Base-by-base conservation (phyloP, 78 protist genomes). In the Creolimax fragrantissima region DNA sequence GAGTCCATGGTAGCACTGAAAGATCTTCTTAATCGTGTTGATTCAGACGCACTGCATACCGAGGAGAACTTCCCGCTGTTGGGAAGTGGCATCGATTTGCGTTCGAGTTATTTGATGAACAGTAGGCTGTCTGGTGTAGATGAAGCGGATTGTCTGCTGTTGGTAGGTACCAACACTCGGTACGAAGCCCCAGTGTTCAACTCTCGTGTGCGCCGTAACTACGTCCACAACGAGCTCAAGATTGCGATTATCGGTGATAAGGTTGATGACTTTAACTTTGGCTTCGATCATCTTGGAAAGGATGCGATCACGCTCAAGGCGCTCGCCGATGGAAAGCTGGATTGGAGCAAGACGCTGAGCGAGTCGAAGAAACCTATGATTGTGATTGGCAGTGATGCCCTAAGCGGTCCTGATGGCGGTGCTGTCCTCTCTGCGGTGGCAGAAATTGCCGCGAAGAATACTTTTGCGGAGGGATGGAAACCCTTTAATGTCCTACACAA, bases 141-240 rank as follows among this genome's bases (percentile, higher is more conserved):
- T 42, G 89, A 91, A 84, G 88, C 93, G 47, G 96, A 94, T 42
- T 83, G 43, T 5, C 4, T 92, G 83, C 92, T 94, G 35, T 11
- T 94, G 4, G 92, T 94, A 5, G 94, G 94, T 42, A 42, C 95
- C 45, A 91, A 92, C 93, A 94, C 93, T 39, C 91, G 94, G 42
- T 58, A 4, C 90, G 94, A 94, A 92, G 95, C 94, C 2, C 91
- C 96, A 35, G 45, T 93, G 39, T 5, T 94, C 90, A 92, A 94
- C 92, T 3, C 94, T 2, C 93, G 94, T 84, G 3, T 94, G 41
- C 94, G 96, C 91, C 90, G 91, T 91, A 45, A 37, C 45, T 84
- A 37, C 41, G 2, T 44, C 44, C 91, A 89, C 58, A 11, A 44
- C 89, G 90, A 45, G 44, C 84, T 91, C 5, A 58, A 11, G 42